Evolutionary conservation across 2,329 filamentous ascomycete species (phyloP).

Genomic region (Neurospora crassa): DNA sequence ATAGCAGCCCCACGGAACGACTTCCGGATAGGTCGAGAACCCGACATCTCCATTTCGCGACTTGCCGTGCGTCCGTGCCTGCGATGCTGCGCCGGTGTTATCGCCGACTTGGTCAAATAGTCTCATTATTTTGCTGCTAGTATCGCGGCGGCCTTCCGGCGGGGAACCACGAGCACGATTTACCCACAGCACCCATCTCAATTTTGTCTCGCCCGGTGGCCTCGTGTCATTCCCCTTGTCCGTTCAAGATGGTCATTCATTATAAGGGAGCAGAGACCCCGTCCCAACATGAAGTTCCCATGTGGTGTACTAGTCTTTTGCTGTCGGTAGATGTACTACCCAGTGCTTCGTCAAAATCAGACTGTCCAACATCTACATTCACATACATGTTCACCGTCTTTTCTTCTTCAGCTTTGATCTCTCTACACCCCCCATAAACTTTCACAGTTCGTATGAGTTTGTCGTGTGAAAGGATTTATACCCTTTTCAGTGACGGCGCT

Average conservation of each 20-base stretch:
- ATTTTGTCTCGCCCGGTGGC: neutral
- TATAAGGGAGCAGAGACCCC: neutral
- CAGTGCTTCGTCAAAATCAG: neutral
- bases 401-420: neutral
- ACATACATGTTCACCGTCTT: neutral
- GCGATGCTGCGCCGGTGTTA: neutral
- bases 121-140: neutral
- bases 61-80: neutral
- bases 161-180: neutral
- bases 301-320: neutral
- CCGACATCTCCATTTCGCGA: neutral
- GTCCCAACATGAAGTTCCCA: neutral
- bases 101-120: neutral
- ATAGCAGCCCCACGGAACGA: neutral
- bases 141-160: neutral
- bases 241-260: neutral
- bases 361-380: neutral
- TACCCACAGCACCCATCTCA: neutral
- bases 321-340: neutral
- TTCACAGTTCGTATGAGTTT: neutral
- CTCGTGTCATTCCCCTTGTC: neutral
- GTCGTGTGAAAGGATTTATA: neutral
- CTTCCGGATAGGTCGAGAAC: neutral
- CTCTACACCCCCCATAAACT: neutral
- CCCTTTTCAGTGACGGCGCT: neutral